Evolutionary conservation across 225 moss, liverwort and hornwort genomes (phyloP), one percentile per base, ranked within the genome.

Genomic region (Marchantia polymorpha): DNA sequence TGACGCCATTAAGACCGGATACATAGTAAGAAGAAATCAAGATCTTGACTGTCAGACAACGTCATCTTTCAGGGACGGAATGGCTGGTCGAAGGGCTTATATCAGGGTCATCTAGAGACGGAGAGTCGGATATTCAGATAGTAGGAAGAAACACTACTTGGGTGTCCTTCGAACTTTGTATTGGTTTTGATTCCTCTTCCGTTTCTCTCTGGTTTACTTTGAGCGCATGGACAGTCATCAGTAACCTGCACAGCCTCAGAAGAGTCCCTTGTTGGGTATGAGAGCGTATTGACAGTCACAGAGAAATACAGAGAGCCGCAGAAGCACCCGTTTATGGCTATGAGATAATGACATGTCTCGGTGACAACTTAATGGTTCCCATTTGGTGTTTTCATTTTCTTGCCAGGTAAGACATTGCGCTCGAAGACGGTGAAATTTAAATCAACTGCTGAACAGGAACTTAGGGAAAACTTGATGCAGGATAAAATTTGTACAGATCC

Each of bases 361-460:
- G 17, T 47, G 19, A 0, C 47, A 16, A 50, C 51, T 52, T 72
- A 52, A 4, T 23, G 19, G 20, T 25, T 72, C 12, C 20, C 19
- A 72, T 47, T 51, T 72, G 22, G 12, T 72, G 72, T 72, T 48
- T 72, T 20, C 15, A 19, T 19, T 47, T 71, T 22, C 72, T 72
- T 72, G 23, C 51, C 72, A 72, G 72, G 51, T 11, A 72, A 22
- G 72, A 11, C n/a, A 7, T 48, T 51, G 15, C 50, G 49, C 50
- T 10, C 46, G 51, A 72, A 72, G n/a, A 72, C 50, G 72, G 72
- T 50, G 72, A 72, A 46, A 2, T 72, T 72, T 72, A 52, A 20
- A n/a, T 48, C 72, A 16, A 49, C 50, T 52, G 72, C 72, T 49
- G 72, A 72, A 72, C 50, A 50, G 72, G 72, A 72, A 25, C 8